Evolutionary conservation across 352 stramenopile species (phyloP).

Genomic region (Phytopythium delawarense): DNA sequence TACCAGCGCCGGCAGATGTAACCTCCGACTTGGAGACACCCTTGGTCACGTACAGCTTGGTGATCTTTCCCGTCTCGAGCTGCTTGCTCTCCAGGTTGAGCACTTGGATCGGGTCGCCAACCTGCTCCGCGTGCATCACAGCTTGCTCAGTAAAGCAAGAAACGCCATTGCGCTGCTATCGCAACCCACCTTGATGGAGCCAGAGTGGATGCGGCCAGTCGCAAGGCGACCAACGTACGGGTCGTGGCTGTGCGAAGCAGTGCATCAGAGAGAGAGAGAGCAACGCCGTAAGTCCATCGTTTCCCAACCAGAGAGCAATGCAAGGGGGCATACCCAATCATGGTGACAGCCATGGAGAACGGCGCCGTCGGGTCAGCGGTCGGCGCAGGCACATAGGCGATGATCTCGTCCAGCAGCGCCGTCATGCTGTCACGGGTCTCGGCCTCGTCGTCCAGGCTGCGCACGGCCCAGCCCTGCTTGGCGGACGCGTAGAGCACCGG

Average conservation of each 20-base stretch:
- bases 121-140: conserved; percentile 18
- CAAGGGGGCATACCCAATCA: conserved; percentile 65
- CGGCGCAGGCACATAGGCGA: conserved; percentile 91
- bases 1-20: conserved; percentile 77
- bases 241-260: conserved; percentile 86
- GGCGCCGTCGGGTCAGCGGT: conserved; percentile 66
- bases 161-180: background rate
- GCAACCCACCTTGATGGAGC: conserved; percentile 66
- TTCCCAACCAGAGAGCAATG: background rate
- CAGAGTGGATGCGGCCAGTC: conserved; percentile 94
- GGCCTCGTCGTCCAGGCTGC: conserved; percentile 72
- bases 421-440: conserved; percentile 87
- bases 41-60: conserved; percentile 87
- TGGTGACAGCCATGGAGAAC: conserved; percentile 96
- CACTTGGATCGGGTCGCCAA: conserved; percentile 88
- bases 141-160: background rate
- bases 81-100: conserved; percentile 85
- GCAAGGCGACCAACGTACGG: conserved; percentile 97
- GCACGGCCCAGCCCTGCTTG: conserved; percentile 95
- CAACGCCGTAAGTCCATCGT: background rate
- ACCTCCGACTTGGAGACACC: conserved; percentile 85
- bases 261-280: background rate
- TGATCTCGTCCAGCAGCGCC: conserved; percentile 96
- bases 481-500: conserved; percentile 95
- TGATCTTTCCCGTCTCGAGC: conserved; percentile 73